phyloP scores from a whole-genome alignment of 306 rosid species.

The Lathyrus aphaca region DNA sequence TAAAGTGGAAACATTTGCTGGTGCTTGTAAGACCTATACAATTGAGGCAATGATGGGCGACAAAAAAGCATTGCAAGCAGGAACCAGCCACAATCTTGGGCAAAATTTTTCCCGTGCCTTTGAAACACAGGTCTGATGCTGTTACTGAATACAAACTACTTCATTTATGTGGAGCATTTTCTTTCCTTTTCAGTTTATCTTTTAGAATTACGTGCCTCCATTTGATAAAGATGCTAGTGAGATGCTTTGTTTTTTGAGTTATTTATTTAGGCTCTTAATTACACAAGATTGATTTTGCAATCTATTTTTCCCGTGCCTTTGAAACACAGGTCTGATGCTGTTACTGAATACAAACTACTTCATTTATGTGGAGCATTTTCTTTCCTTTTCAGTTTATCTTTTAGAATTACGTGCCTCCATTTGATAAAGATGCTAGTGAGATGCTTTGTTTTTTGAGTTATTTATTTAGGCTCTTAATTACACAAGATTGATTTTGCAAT shows the following conservation, averaged over 20 bases:
- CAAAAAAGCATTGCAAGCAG: constrained; percentile 93
- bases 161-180: background rate
- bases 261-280: background rate
- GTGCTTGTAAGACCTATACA: constrained; percentile 87
- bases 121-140: constrained; percentile 68
- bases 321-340: too few relatives aligned
- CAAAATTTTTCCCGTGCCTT: constrained; percentile 95
- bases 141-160: constrained; percentile 14
- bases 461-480: background rate
- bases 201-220: background rate
- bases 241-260: background rate
- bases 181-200: background rate
- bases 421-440: background rate
- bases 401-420: background rate
- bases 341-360: too few relatives aligned
- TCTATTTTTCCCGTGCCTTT: too few relatives aligned
- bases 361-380: too few relatives aligned
- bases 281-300: background rate
- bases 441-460: background rate
- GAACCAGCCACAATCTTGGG: constrained; percentile 98
- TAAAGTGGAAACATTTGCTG: constrained; percentile 95
- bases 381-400: background rate
- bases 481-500: background rate
- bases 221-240: background rate
- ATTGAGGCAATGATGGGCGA: constrained; percentile 99